phyloP scores from a whole-genome alignment of 257 asterid genomes.

The Plantago ovata region DNA sequence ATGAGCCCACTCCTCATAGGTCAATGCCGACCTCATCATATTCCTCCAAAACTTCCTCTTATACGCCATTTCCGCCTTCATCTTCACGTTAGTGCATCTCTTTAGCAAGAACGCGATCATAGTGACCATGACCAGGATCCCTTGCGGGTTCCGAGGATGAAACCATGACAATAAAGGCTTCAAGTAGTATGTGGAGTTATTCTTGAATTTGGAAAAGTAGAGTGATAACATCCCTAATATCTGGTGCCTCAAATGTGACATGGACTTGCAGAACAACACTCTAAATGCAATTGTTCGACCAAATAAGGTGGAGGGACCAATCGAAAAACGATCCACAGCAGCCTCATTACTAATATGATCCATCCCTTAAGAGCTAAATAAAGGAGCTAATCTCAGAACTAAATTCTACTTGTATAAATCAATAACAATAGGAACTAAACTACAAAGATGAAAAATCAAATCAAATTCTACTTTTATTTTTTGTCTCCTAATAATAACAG shows the following conservation, averaged over 20 bases:
- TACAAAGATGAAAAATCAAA: background rate
- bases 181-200: constrained; percentile 31
- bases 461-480: too few species aligned
- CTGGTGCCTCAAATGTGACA: constrained; percentile 62
- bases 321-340: constrained; percentile 71
- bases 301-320: constrained; percentile 75
- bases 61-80: constrained; percentile 84
- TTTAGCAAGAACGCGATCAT: constrained; percentile 68
- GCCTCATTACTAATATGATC: constrained; percentile 96
- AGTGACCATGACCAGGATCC: constrained; percentile 69
- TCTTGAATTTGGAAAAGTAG: constrained; percentile 37
- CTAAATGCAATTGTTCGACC: constrained; percentile 86
- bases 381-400: background rate
- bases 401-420: background rate
- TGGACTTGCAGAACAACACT: constrained; percentile 80
- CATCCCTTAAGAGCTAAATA: constrained; percentile 33
- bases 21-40: constrained; percentile 85
- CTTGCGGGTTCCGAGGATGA: constrained; percentile 93
- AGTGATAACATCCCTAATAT: constrained; percentile 25
- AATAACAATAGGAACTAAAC: background rate
- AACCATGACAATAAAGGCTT: constrained; percentile 70
- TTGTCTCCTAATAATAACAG: too few species aligned
- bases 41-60: constrained; percentile 94
- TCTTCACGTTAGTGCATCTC: constrained; percentile 74
- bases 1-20: constrained; percentile 98